phyloP scores from a whole-genome alignment of 2,329 filamentous ascomycete genomes.

The Cercospora sp. region DNA sequence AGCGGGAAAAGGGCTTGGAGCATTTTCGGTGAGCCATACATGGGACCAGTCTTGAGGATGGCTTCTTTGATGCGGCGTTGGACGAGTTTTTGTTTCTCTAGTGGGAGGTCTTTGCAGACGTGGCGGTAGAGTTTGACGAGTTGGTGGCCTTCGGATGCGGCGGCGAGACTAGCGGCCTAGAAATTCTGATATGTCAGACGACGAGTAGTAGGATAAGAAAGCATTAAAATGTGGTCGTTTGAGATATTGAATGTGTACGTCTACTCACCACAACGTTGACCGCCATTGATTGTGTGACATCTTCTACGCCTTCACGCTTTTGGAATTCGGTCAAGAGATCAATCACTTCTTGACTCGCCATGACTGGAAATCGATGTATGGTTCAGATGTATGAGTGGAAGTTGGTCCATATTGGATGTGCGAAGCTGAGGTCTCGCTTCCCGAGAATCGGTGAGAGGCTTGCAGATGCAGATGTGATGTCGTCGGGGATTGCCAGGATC shows the following conservation, averaged over 20 bases:
- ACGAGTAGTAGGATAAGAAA: neutral
- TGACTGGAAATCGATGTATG: neutral
- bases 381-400: neutral
- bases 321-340: constrained; percentile 7
- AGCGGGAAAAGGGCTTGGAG: constrained; percentile 18
- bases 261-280: constrained; percentile 6
- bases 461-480: constrained; percentile 3
- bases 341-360: neutral
- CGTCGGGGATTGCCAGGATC: constrained; percentile 1
- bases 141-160: constrained; percentile 19
- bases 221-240: too few species aligned
- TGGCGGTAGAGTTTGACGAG: constrained; percentile 21
- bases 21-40: constrained; percentile 18
- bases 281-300: constrained; percentile 3
- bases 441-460: neutral
- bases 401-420: neutral
- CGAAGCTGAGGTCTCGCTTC: neutral
- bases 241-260: too few species aligned
- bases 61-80: constrained; percentile 23
- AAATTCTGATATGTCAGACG: neutral
- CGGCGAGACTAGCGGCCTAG: constrained; percentile 16
- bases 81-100: constrained; percentile 16
- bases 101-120: constrained; percentile 10
- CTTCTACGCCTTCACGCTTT: constrained; percentile 7
- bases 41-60: constrained; percentile 17